Evolutionary conservation across 345 rosid genomes (phyloP), one percentile per base, ranked within the genome.

Genomic region (Adansonia digitata): DNA sequence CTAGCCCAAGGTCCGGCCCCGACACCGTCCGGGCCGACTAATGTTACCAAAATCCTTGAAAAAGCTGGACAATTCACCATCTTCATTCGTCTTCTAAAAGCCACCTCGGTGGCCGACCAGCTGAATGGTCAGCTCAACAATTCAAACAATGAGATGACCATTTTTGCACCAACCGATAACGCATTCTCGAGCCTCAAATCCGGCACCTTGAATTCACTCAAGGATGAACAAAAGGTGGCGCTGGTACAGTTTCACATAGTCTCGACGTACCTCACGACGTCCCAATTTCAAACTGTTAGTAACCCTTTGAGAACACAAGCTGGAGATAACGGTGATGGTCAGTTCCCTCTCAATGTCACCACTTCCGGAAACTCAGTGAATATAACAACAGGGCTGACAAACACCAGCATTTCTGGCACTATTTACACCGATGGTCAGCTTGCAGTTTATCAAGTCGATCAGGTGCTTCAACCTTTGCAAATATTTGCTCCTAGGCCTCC

Each of bases 21-120:
- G 0, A 76, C 80, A 12, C 85, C 82, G 27, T n/a, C 84, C 7
- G 80, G 79, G 43, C 86, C 89, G 10, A 82, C 85, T 26, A 82
- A 86, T 64, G 80, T 89, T 14, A 81, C 86, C 35, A 88, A 88
- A 68, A 85, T 89, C 86, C 88, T 89, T 4, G 86, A 85, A 43
- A 87, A 87, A 62, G 83, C 84, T 13, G 85, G 87, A 4, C 85
- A 82, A n/a, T 89, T 86, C 82, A 82, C 82, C 5, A 52, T 84
- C 75, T 78, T 89, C 31, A 78, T 85, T 72, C 82, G 88, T 13
- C 88, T 89, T 6, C 79, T 87, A 73, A 84, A 81, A 72, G 75
- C 85, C 45, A 89, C 93, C 66, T 83, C 80, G 26, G 87, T 80
- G 18, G 80, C 78, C 12, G 75, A 52, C 74, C 84, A 78, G 61